Evolutionary conservation across 2,329 filamentous ascomycete genomes (phyloP), one percentile per base, ranked within the genome.

Genomic region (Pseudomassariella vexata): DNA sequence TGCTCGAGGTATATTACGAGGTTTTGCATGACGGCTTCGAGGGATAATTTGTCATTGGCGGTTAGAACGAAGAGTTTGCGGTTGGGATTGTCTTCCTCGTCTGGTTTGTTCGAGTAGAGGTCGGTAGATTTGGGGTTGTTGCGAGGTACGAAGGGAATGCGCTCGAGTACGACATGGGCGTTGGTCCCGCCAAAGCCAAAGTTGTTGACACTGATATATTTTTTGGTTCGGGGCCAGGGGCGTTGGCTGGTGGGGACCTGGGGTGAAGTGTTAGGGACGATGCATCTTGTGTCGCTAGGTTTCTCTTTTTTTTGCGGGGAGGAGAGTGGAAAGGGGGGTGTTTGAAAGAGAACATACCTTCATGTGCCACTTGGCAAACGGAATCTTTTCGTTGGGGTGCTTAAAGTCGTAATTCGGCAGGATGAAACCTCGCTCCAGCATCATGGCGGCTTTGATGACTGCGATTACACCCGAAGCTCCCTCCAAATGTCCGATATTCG

Each of bases 401-500:
- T 70, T 62, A 44, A 70, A 72, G 44, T 70, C 63, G 33, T 62
- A 52, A 38, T 70, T 72, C 5, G 68, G 68, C 9, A 67, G 51
- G 18, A 73, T 62, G 35, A 68, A 65, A 5, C 62, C 63, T 32
- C 63, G 59, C 40, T 73, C 67, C 2, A 74, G 56, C 58, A 68
- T 69, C 36, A 74, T 39, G 1, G 63, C 60, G 0, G 66, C 62
- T 48, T 75, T 75, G 40, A 75, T 69, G 12, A 75, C 48, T 4
- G 62, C 65, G 1, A 65, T 58, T 12, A 74, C 62, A n/a, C 70
- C 68, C 3, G 63, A 67, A 0, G 66, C 66, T 3, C 61, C 67
- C 40, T 74, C 70, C 5, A 68, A 35, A 45, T 75, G 71, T 8
- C 70, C 70, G 19, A 72, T 60, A 32, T 69, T 71, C 5, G 66